Base-by-base conservation (phyloP, 2,329 filamentous ascomycete species). In the Phaeosphaeria sp. region DNA sequence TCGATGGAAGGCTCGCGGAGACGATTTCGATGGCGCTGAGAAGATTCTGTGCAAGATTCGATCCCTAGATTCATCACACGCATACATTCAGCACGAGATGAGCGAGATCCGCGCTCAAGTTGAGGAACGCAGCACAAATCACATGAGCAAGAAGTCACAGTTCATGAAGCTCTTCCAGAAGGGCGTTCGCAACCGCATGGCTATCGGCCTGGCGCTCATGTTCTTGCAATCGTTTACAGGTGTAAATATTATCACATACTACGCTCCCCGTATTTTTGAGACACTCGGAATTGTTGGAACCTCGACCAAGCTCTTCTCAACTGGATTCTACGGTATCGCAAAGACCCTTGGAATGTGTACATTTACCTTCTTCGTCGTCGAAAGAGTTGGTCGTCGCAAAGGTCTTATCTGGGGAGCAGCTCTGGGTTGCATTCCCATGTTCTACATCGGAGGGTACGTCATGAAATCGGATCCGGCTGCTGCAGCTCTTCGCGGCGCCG, bases 361-460 rank as follows among this genome's bases (percentile, higher is more conserved):
- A 18, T 79, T 78, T 54, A 75, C 72, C 18, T 72, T 78, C 51
- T 67, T 73, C 51, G 69, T 79, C 7, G 75, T 79, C 2, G 78
- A 80, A 45, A 71, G 74, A 25, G 68, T 80, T 18, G 77, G 78
- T 7, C 76, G 78, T 21, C 73, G 77, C 39, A 75, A 78, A 20
- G 73, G 74, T 20, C 78, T 81, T 1, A 81, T 85, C 40, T 74
- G 82, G 67, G 83, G 82, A 0, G 83, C 81, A 0, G 69, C 81
- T 13, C 75, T 79, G 6, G 83, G 82, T 46, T 82, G 80, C 1
- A 65, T 80, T 0, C 83, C 81, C 39, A 79, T 85, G 61, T 84
- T 80, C 77, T 80, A 83, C 48, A 80, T 85, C 2, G 84, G 83
- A 0, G 80, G 80, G 6, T 86, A 85, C 58, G 83, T 86, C 40